phyloP scores from a whole-genome alignment of 2,329 filamentous ascomycete genomes.

The Claviceps fusiformis region DNA sequence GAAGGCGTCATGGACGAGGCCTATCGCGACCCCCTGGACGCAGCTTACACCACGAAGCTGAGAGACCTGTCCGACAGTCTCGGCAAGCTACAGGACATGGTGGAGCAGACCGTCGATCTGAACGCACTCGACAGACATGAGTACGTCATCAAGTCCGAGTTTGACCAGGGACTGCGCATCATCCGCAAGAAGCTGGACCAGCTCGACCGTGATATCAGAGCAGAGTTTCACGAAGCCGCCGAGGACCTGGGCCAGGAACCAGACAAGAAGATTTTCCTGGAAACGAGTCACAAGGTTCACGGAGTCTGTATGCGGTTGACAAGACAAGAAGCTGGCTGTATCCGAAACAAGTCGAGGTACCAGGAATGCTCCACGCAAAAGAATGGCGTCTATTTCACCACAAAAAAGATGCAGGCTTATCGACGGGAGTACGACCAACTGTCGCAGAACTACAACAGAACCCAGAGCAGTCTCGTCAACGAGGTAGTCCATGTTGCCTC shows the following conservation, averaged over 20 bases:
- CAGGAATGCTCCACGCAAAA: slow-evolving; percentile 97
- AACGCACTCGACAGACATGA: slow-evolving; percentile 93
- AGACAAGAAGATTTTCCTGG: slow-evolving; percentile 98
- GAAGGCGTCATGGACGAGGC: slow-evolving; percentile 92
- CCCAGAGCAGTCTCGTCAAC: slow-evolving; percentile 76
- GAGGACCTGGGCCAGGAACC: slow-evolving; percentile 76
- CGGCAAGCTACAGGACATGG: slow-evolving; percentile 87
- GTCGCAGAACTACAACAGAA: slow-evolving; percentile 87
- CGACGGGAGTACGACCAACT: slow-evolving; percentile 89
- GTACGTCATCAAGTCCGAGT: slow-evolving; percentile 98
- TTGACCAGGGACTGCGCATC: slow-evolving; percentile 76
- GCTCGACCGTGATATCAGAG: slow-evolving; percentile 67
- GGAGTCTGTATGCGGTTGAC: slow-evolving; percentile 95
- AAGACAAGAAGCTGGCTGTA: slow-evolving; percentile 78
- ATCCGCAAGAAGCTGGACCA: slow-evolving; percentile 86
- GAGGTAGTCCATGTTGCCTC: slow-evolving; percentile 90
- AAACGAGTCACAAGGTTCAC: slow-evolving; percentile 79
- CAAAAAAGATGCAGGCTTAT: slow-evolving; percentile 61
- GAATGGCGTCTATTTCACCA: slow-evolving; percentile 98
- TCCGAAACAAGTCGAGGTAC: slow-evolving; percentile 80
- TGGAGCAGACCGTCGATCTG: slow-evolving; percentile 93
- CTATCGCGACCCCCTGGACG: slow-evolving; percentile 76
- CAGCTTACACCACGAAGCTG: slow-evolving; percentile 75
- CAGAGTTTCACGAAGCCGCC: slow-evolving; percentile 64
- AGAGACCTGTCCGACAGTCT: slow-evolving; percentile 64